phyloP scores from a whole-genome alignment of 257 asterid species.

The Plantago ovata region DNA sequence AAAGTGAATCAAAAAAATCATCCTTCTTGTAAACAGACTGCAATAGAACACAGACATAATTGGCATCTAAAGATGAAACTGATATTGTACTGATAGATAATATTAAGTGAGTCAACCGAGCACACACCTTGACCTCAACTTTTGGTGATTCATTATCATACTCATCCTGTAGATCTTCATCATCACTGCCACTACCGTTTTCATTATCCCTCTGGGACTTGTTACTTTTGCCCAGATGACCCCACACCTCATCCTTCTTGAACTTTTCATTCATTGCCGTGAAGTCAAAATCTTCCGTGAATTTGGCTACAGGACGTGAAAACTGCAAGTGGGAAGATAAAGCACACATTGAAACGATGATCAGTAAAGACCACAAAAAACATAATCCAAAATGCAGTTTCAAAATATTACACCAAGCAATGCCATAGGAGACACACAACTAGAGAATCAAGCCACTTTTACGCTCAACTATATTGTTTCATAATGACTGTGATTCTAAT shows the following conservation, averaged over 20 bases:
- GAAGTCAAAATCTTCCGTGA: slow-evolving; percentile 91
- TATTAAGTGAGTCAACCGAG: slow-evolving; percentile 11
- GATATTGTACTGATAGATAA: slow-evolving; percentile 7
- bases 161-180: slow-evolving; percentile 47
- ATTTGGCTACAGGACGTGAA: slow-evolving; percentile 59
- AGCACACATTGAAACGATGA: slow-evolving; percentile 16
- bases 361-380: neutral
- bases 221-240: slow-evolving; percentile 84
- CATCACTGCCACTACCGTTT: slow-evolving; percentile 52
- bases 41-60: slow-evolving; percentile 15
- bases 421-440: too few relatives aligned
- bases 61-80: slow-evolving; percentile 34
- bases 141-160: slow-evolving; percentile 50
- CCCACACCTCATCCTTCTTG: slow-evolving; percentile 98
- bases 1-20: slow-evolving; percentile 83
- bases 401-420: neutral
- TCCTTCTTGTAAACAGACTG: slow-evolving; percentile 89
- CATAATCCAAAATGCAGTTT: neutral
- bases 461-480: too few relatives aligned
- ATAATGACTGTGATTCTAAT: too few relatives aligned
- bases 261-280: slow-evolving; percentile 97
- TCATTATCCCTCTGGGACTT: slow-evolving; percentile 58
- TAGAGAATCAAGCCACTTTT: too few relatives aligned
- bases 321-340: slow-evolving; percentile 37
- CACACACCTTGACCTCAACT: slow-evolving; percentile 55